Evolutionary conservation across 1,284 basidiomycete species (phyloP), one percentile per base, ranked within the genome.

Genomic region (Anthracocystis setariae): DNA sequence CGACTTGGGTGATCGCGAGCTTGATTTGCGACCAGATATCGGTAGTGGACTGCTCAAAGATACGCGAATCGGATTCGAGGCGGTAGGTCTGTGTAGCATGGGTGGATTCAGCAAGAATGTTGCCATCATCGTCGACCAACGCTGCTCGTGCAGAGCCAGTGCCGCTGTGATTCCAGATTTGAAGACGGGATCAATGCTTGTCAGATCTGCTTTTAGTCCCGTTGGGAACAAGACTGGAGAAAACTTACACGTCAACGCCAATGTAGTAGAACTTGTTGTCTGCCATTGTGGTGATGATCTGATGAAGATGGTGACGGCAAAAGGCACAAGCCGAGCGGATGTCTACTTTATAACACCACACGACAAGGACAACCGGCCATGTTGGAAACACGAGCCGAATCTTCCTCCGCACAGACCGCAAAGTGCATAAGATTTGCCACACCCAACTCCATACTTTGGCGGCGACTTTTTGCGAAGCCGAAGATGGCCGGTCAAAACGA

Each of bases 131-230:
- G 67, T 89, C 88, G 67, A 96, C 89, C 40, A 98, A 88, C 29
- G 89, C 90, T 0, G 93, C 93, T 63, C 96, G 89, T 2, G 91
- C 94, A 17, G 94, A 97, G 58, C 95, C 94, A 0, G 95, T 97
- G 35, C 95, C 95, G 45, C 86, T 87, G 35, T 44, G 9, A 29
- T 21, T 8, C 4, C 29, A 29, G 29, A 12, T 29, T 29, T 13
- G 21, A 23, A 44, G 2, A 17, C 35, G n/a, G n/a, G 18, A 8
- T 2, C 3, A 52, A 39, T 17, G 21, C 43, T 12, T 8, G 40
- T 51, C 49, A 51, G 49, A 18, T 7, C 35, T 20, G 21, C 4
- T 8, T 8, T 13, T 2, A 29, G 13, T 23, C 12, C 8, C 21
- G 29, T 10, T 12, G 20, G 18, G 29, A 13, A 51, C 7, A 5